Base-by-base conservation (phyloP, 306 rosid species). In the Dalbergia cultrata region DNA sequence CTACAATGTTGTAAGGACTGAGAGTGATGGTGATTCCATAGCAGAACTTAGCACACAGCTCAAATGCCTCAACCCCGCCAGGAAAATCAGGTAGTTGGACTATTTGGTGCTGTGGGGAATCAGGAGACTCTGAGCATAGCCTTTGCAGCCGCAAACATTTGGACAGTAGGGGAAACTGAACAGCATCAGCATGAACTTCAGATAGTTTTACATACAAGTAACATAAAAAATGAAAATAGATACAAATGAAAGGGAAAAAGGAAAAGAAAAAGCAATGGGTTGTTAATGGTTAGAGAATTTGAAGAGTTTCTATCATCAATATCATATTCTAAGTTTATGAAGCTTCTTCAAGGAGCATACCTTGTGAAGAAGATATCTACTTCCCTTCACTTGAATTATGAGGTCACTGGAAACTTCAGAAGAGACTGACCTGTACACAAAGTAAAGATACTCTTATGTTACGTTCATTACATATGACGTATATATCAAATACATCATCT, bases 331-430 rank as follows among this genome's bases (percentile, higher is more conserved):
- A 7, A 82, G 62, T 58, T 50, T 33, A 6, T 22, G 16, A 14
- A 58, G 17, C n/a, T 37, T 13, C n/a, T 37, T 13, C 45, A 50
- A 66, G 37, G 37, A 71, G 11, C 47, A 80, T 83, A 93, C 99
- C 96, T 95, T 96, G 88, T 96, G 99, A 81, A 96, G 99, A 76
- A 90, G 89, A 89, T 91, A 96, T 84, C 93, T 92, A 81, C 87
- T 90, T 81, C 91, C 98, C 70, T 82, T 92, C 52, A 93, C 99
- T 86, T 96, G 99, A 84, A 96, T 86, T 84, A 92, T 82, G 70
- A 96, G 93, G 86, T 96, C 99, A 65, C 97, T 92, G 66, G 97
- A 93, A 76, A 96, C 97, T 88, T 96, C 99, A 79, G 98, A 92
- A 72, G 98, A 88, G 75, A 96, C 90, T 67, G 99, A 88, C 93